Evolutionary conservation across 1,139 yeast genomes (phyloP), one percentile per base, ranked within the genome.

Genomic region (Magnusiomyces sp.): DNA sequence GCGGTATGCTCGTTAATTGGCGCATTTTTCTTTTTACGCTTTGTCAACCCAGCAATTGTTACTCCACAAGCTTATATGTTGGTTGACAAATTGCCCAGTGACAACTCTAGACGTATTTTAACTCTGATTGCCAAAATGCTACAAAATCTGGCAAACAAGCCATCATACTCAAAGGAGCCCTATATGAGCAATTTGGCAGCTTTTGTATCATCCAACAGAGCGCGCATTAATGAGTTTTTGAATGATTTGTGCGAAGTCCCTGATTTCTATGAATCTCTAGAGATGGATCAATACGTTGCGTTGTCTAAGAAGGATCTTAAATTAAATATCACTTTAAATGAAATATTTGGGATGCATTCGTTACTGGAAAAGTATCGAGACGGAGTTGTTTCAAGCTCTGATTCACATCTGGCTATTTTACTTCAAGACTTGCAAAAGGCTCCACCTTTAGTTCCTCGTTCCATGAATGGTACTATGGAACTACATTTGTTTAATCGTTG

Each of bases 11-110:
- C 72, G 1, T 58, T 70, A 16, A 67, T 89, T 37, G 96, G 97
- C 0, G 89, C 95, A 0, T 90, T 87, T 62, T 71, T 90, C 48
- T 90, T 92, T 62, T 71, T 92, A 57, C 73, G 97, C 54, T 83
- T 86, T 58, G 76, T 88, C 55, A 89, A 95, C 62, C 97, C 98
- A 7, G 95, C 95, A 0, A 81, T 92, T 54, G 90, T 90, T 13
- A 83, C 92, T 43, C 97, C 97, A 0, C 95, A 87, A 56, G 75
- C 88, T 2, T 79, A 83, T 56, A 66, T 66, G 67, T 58, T 71
- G 29, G 68, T 70, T 16, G 71, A 69, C 50, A 60, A 60, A 46
- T 56, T 59, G 19, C 73, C 72, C 5, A 50, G 59, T 1, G 68
- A 63, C 41, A 74, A 71, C 34, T 80, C 82, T 10, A 83, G 89